Percentiles rank a stretch among this genome's conserved stretches.
phyloP scores from a whole-genome alignment of 192 early-diverging fungal genomes.

The Pilaira anomala region DNA sequence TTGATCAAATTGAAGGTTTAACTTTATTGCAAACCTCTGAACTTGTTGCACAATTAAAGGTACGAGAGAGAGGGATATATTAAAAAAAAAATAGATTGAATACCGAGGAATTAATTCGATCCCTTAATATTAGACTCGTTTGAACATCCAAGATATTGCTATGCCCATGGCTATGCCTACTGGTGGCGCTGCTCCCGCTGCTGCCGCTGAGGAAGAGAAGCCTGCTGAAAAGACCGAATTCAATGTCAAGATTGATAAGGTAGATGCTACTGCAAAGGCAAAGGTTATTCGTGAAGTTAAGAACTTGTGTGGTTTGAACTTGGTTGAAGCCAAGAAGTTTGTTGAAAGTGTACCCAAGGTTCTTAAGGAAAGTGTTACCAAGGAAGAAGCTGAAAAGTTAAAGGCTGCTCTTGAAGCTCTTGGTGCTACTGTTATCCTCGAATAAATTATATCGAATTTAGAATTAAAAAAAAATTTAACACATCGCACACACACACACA shows the following conservation, averaged over 20 bases:
- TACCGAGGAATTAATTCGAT: background rate
- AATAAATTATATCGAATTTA: constrained; percentile 59
- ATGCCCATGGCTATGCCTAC: constrained; percentile 75
- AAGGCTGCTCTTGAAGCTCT: constrained; percentile 91
- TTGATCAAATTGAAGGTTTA: constrained; percentile 87
- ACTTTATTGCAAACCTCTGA: constrained; percentile 92
- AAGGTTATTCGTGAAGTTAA: constrained; percentile 99
- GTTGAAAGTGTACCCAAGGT: constrained; percentile 97
- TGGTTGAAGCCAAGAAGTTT: constrained; percentile 99
- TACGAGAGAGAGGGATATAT: constrained; percentile 30
- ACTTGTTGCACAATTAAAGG: constrained; percentile 88
- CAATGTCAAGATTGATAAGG: constrained; percentile 94
- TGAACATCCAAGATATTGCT: constrained; percentile 91
- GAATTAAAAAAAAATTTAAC: too few relatives aligned
- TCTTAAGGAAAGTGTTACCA: constrained; percentile 81
- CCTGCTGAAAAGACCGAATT: constrained; percentile 90
- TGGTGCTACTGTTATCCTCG: constrained; percentile 91
- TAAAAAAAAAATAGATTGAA: background rate
- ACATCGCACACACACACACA: too few relatives aligned
- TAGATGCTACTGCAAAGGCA: constrained; percentile 91
- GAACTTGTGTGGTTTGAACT: constrained; percentile 88
- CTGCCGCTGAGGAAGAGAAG: constrained; percentile 82
- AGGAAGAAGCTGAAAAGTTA: constrained; percentile 97
- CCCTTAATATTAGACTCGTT: constrained; percentile 50
- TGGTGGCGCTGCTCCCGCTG: constrained; percentile 56